Base-by-base conservation (phyloP, 192 early-diverging fungal genomes). In the Entomortierella lignicola region DNA sequence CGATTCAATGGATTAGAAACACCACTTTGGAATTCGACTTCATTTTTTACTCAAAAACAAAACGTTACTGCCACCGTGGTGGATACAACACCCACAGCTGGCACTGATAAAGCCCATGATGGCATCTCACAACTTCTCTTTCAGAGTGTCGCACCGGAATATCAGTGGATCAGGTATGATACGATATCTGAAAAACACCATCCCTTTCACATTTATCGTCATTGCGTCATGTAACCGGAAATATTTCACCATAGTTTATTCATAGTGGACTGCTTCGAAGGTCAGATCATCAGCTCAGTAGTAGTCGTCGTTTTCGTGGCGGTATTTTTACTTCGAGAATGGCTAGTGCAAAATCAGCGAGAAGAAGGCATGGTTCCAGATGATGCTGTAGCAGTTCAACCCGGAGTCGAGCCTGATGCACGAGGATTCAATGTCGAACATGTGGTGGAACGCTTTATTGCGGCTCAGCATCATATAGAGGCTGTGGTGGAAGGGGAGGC, bases 241-340 rank as follows among this genome's bases (percentile, higher is more conserved):
- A 7, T 37, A 37, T 37, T 37, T 15, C n/a, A 47, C 21, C 42
- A 29, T 50, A 86, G 87, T 41, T 63, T 56, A 31, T 89, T 92
- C 41, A 63, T 87, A 20, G 71, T 87, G 18, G 91, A 94, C 65
- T 88, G 94, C 44, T 85, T 97, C 61, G 95, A 99, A 63, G 97
- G 97, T 3, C 92, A 95, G 62, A 85, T 95, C 17, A 90, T 99
- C 48, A 90, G 91, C 0, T 81, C 91, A 29, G 63, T 92, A 27
- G 88, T 92, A 1, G 82, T 99, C 27, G 72, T 97, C n/a, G 79
- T 91, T 7, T 95, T 93, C 57, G 84, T 97, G 15, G 84, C 87
- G 1, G 81, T 93, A 15, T 92, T 96, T 66, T 83, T 93, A 30
- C 81, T 99, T 55, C 91, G 92, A 27, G 97, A 99, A 79, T 97